A percentile compares a stretch with the other conserved stretches of the same genome.
Evolutionary conservation across 176 grass and related monocot genomes (phyloP).

Genomic region (Avena insularis): DNA sequence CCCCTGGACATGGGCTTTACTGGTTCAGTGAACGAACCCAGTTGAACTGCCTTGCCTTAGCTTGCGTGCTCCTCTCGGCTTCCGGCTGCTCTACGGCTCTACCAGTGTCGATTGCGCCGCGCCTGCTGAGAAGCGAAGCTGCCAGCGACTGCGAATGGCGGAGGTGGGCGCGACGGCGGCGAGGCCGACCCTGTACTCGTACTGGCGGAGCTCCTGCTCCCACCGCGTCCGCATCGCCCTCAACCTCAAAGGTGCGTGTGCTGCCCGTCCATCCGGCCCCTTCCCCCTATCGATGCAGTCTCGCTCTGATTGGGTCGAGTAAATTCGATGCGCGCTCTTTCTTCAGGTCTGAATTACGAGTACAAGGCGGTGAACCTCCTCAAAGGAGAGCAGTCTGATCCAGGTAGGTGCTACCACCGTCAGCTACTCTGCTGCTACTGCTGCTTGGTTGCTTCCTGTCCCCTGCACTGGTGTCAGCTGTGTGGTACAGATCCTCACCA

Average conservation of each 20-base stretch:
- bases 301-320: neutral
- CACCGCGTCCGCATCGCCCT: slow-evolving; percentile 73
- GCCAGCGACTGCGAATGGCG: slow-evolving; percentile 21
- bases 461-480: neutral
- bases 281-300: neutral
- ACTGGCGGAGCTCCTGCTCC: slow-evolving; percentile 67
- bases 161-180: neutral
- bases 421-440: neutral
- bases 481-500: neutral
- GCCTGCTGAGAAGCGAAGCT: neutral
- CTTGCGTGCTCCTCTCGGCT: slow-evolving; percentile 39
- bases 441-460: neutral
- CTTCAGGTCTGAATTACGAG: slow-evolving; percentile 49
- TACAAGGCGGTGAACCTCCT: slow-evolving; percentile 61
- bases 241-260: slow-evolving; percentile 64
- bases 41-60: neutral
- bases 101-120: no score
- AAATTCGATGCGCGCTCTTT: neutral
- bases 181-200: slow-evolving; percentile 52
- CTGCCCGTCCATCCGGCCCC: neutral
- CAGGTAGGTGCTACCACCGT: slow-evolving; percentile 30
- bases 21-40: neutral
- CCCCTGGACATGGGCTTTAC: neutral
- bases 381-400: slow-evolving; percentile 63
- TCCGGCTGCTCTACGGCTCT: neutral